Evolutionary conservation across 2,329 filamentous ascomycete genomes (phyloP).

Genomic region (Chlorencoelia australis): DNA sequence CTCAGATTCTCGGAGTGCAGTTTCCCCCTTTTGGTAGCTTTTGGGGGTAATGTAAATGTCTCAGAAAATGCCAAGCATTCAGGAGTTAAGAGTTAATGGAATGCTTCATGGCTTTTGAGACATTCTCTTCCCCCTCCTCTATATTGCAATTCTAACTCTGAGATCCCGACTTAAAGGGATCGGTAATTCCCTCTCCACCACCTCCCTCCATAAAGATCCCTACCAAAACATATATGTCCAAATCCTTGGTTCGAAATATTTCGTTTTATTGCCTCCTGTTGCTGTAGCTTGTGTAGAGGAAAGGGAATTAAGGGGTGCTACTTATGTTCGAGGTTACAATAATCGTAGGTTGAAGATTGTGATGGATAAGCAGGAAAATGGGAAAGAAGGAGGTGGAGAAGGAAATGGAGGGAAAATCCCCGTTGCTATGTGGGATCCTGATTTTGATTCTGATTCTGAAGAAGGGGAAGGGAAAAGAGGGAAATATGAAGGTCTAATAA

Average conservation of each 20-base stretch:
- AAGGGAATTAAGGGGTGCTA: slow-evolving; percentile 42
- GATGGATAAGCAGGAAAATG: too few relatives aligned
- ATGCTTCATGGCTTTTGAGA: not conserved
- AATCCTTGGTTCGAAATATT: slow-evolving; percentile 62
- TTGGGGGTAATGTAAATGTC: not conserved
- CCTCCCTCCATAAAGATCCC: slow-evolving; percentile 70
- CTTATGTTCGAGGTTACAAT: slow-evolving; percentile 17
- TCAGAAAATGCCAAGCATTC: too few relatives aligned
- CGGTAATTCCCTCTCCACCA: slow-evolving; percentile 59
- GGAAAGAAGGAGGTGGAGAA: not conserved
- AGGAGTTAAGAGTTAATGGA: too few relatives aligned
- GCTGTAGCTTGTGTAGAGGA: slow-evolving; percentile 63
- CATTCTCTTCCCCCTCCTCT: too few relatives aligned
- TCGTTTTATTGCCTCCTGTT: slow-evolving; percentile 62
- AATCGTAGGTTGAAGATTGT: slow-evolving; percentile 9
- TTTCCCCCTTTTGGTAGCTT: not conserved
- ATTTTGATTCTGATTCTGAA: too few relatives aligned
- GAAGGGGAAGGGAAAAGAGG: slow-evolving; percentile 34
- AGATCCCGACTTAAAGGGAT: slow-evolving; percentile 62
- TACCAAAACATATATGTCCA: slow-evolving; percentile 83
- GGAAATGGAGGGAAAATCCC: slow-evolving; percentile 40
- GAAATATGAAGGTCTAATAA: slow-evolving; percentile 46
- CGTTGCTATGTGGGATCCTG: slow-evolving; percentile 65
- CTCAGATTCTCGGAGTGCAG: too few relatives aligned
- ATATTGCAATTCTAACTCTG: too few relatives aligned